These are phyloP conservation scores for Xylaria longipes DNA, from an alignment of 495 filamentous ascomycete species.

Conservation along the genomic window DNA sequence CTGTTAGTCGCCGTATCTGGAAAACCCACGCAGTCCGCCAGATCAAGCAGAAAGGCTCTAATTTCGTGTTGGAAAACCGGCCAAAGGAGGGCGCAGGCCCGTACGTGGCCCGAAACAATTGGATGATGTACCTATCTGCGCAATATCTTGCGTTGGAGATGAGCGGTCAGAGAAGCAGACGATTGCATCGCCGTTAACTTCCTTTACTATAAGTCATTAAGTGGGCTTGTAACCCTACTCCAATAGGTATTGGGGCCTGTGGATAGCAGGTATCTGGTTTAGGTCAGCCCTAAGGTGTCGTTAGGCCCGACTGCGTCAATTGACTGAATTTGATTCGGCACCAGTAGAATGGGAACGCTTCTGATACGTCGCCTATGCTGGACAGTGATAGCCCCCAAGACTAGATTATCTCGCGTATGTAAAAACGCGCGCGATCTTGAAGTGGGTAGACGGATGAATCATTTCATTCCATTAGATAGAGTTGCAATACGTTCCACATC, in stretches of 20 bases:
- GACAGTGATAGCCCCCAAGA: neutral
- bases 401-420: neutral
- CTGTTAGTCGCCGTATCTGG: neutral
- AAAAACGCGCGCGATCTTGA: neutral
- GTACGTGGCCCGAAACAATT: conserved; percentile 23
- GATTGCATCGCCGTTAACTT: neutral
- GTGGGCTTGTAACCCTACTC: conserved; percentile 11
- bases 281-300: conserved; percentile 14
- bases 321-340: neutral
- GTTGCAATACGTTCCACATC: neutral
- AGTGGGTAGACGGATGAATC: neutral
- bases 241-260: conserved; percentile 1
- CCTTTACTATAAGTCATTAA: too few species aligned
- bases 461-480: neutral
- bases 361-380: neutral
- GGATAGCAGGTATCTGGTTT: conserved; percentile 2
- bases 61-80: neutral
- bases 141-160: neutral
- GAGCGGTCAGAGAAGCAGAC: conserved; percentile 8
- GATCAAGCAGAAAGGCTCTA: neutral
- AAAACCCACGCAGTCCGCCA: neutral
- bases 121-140: neutral
- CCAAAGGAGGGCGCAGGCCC: neutral
- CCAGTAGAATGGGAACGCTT: conserved; percentile 5
- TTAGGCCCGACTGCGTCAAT: conserved; percentile 13